Conservation (phyloP, 2,329 filamentous ascomycete species). For the Hypoxylon sp. region DNA sequence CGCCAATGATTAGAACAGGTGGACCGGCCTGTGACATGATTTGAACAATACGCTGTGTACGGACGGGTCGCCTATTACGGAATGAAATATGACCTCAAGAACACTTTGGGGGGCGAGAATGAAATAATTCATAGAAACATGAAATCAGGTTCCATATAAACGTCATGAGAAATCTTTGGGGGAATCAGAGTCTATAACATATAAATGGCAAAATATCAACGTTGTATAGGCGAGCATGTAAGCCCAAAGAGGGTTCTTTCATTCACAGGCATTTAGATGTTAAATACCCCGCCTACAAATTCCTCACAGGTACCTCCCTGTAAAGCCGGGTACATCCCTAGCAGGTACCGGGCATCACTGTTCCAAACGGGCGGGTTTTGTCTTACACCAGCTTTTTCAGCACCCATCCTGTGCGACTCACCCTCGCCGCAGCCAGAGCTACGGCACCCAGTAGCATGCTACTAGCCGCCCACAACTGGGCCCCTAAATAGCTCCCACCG, state of each 20-base stretch:
- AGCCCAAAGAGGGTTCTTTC: neutral
- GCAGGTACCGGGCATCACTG: neutral
- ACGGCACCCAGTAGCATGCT: constrained; percentile 31
- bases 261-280: neutral
- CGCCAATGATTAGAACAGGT: constrained; percentile 59
- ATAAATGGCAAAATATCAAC: neutral
- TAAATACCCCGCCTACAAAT: neutral
- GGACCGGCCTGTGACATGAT: constrained; percentile 31
- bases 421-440: constrained; percentile 27
- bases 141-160: too few relatives aligned
- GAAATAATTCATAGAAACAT: too few relatives aligned
- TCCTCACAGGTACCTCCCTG: neutral
- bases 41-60: neutral
- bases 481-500: constrained; percentile 61
- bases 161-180: too few relatives aligned
- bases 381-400: constrained; percentile 22
- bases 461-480: constrained; percentile 55
- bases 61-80: neutral
- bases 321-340: neutral
- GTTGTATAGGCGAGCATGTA: neutral
- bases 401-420: constrained; percentile 33
- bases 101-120: too few relatives aligned
- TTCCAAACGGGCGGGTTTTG: neutral
- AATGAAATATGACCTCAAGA: neutral
- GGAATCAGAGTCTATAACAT: neutral